phyloP scores from a whole-genome alignment of 1,284 basidiomycete genomes.

The Ustilago curta region DNA sequence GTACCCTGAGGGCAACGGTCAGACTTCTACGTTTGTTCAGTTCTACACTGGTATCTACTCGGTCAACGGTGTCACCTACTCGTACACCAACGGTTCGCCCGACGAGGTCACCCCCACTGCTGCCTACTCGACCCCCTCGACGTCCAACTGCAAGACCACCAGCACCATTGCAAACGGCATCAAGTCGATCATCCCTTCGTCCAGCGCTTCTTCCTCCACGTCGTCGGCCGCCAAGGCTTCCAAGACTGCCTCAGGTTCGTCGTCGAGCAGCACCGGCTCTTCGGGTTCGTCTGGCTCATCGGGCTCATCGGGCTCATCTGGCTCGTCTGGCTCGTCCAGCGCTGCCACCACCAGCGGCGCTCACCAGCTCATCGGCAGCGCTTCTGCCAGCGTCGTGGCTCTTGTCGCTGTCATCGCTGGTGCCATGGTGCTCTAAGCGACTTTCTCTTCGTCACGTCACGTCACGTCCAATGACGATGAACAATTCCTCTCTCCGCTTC shows the following conservation, averaged over 20 bases:
- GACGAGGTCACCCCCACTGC: constrained; percentile 59
- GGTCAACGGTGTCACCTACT: constrained; percentile 43
- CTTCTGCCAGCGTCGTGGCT: constrained; percentile 25
- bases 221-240: constrained; percentile 24
- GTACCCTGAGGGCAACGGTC: constrained; percentile 57
- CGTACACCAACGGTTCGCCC: constrained; percentile 65
- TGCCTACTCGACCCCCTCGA: constrained; percentile 65
- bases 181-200: constrained; percentile 40
- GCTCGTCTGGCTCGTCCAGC: constrained; percentile 5
- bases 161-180: constrained; percentile 64
- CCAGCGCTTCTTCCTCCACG: constrained; percentile 10
- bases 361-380: constrained; percentile 20
- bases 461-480: constrained; percentile 6
- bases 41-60: constrained; percentile 60
- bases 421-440: constrained; percentile 51
- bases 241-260: constrained; percentile 7
- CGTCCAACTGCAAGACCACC: constrained; percentile 59
- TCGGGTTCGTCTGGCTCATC: constrained; percentile 16
- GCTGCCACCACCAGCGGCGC: constrained; percentile 30
- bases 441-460: background rate
- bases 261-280: constrained; percentile 9
- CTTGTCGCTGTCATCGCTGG: constrained; percentile 42
- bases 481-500: constrained; percentile 10
- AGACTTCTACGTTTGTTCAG: constrained; percentile 66
- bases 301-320: constrained; percentile 6